Evolutionary conservation across 306 rosid species (phyloP), one percentile per base, ranked within the genome.

Genomic region (Datisca glomerata): DNA sequence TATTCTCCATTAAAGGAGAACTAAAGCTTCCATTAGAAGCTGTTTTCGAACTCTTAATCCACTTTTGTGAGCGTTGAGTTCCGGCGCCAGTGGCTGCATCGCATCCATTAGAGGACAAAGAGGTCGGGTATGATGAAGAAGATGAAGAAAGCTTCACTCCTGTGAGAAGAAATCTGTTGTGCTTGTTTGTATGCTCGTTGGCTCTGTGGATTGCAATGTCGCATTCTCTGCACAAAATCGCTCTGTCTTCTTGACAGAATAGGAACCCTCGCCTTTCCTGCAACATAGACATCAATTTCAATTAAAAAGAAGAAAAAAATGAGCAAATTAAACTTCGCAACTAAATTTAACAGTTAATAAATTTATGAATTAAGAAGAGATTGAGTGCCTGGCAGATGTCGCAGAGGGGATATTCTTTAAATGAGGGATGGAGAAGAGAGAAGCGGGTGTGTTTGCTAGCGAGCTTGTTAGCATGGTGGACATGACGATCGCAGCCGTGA

Each of bases 391-490:
- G 84, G 28, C 96, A 86, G 36, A 78, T 81, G 68, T 79, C 96
- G 18, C 96, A 86, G 1, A 60, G 69, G 38, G 92, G 94, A 16
- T 52, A 43, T 40, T 59, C 57, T 35, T 62, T 55, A 43, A 59
- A 38, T 19, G 66, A 9, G 29, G 83, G 67, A 18, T 50, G 66
- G 28, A 68, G 56, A 22, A 86, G 75, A 49, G 71, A 50, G 66
- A 79, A 73, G 27, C 96, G 85, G 3, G 54, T 0, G 61, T 86
- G 96, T 51, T 79, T 61, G 38, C 54, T 11, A 5, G 92, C 79
- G 16, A 86, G 92, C 53, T 86, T 81, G 67, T 86, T 86, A 6
- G 87, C 94, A 3, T 69, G 75, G 72, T 86, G 96, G 57, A 81
- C 71, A 14, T 69, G 69, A 20, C 19, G 46, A 32, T 86, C 94